Conservation (phyloP, 306 rosid genomes). For the Medicago ruthenica region DNA sequence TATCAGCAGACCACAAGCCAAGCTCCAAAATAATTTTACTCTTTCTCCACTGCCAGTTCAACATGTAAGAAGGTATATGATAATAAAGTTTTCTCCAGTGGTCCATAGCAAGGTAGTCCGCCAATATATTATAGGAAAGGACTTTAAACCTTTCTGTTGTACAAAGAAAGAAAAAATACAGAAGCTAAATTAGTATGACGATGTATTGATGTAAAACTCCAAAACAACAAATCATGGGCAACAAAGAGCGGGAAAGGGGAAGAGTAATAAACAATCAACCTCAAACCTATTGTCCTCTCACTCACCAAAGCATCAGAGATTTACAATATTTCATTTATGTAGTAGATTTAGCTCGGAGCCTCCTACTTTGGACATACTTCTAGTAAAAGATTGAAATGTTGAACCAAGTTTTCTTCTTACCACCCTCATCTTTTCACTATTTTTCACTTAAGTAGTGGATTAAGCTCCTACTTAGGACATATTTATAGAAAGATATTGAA, state of each 20-base stretch:
- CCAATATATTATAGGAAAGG: conserved; percentile 89
- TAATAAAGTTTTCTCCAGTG: conserved; percentile 74
- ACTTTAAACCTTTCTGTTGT: conserved; percentile 72
- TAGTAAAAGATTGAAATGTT: conserved; percentile 12
- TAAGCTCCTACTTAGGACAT: background rate
- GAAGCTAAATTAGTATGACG: conserved; percentile 26
- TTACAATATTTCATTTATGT: conserved; percentile 11
- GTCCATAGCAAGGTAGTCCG: conserved; percentile 79
- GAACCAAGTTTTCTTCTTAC: conserved; percentile 7
- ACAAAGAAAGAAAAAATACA: conserved; percentile 20
- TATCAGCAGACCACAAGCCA: conserved; percentile 87
- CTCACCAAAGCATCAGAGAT: conserved; percentile 23
- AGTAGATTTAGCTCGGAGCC: conserved; percentile 15
- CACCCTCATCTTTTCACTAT: conserved; percentile 9
- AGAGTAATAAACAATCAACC: conserved; percentile 34
- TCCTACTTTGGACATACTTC: background rate
- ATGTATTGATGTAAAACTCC: conserved; percentile 27
- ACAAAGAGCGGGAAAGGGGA: background rate
- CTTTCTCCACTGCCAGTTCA: conserved; percentile 94
- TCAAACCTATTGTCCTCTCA: conserved; percentile 33
- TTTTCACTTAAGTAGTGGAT: background rate
- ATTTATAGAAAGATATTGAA: conserved; percentile 11
- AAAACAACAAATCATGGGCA: conserved; percentile 28
- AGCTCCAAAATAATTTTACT: conserved; percentile 70
- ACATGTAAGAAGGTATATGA: conserved; percentile 69